Evolutionary conservation across 306 rosid species (phyloP).

Genomic region (Quillaja saponaria): DNA sequence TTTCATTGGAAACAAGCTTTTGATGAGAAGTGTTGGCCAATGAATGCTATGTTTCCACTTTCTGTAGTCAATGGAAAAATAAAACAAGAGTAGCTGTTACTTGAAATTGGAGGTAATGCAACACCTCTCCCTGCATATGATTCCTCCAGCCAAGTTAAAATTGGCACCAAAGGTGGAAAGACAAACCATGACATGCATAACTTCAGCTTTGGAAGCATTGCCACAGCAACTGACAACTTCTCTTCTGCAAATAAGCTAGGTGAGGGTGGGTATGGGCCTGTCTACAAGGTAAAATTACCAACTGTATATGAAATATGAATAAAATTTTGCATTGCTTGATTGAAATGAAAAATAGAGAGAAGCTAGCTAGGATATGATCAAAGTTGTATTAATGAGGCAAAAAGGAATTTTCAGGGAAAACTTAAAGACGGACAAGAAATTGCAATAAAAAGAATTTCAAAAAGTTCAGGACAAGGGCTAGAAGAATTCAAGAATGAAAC

Average conservation of each 20-base stretch:
- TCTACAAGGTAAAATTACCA: slow-evolving; percentile 33
- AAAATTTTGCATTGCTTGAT: too few relatives aligned
- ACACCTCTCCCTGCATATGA: neutral
- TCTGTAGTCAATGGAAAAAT: slow-evolving; percentile 10
- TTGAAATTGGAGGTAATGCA: slow-evolving; percentile 29
- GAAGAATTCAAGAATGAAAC: slow-evolving; percentile 20
- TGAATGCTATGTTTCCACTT: neutral
- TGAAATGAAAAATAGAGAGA: too few relatives aligned
- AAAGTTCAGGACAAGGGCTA: slow-evolving; percentile 16
- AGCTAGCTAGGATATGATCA: too few relatives aligned
- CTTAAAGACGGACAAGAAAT: slow-evolving; percentile 6
- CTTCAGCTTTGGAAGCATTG: slow-evolving; percentile 35
- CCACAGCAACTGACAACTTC: slow-evolving; percentile 33
- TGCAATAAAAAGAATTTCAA: slow-evolving; percentile 23
- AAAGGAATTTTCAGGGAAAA: slow-evolving; percentile 4
- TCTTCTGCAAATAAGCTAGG: slow-evolving; percentile 34
- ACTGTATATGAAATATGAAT: neutral
- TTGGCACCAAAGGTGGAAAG: slow-evolving; percentile 4
- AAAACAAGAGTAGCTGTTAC: slow-evolving; percentile 18
- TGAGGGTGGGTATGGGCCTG: slow-evolving; percentile 38
- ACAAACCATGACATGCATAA: slow-evolving; percentile 19
- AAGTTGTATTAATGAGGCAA: too few relatives aligned
- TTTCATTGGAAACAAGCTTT: too few relatives aligned
- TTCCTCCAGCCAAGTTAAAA: neutral
- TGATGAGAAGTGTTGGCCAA: too few relatives aligned